Conservation (phyloP, 805 yeast species). For the Lachancea dasiensis region DNA sequence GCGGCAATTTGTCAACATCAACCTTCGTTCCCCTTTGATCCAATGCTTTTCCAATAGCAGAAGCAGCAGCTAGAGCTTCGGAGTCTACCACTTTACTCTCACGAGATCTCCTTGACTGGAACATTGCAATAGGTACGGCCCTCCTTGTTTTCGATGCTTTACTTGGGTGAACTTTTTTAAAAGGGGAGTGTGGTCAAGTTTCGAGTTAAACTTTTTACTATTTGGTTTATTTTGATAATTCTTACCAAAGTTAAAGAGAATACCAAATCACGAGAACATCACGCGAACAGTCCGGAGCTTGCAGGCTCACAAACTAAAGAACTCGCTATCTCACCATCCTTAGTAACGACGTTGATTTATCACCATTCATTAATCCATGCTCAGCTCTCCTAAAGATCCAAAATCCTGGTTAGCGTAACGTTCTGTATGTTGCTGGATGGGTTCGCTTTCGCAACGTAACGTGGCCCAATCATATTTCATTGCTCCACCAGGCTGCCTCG, state of each 20-base stretch:
- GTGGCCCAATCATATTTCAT: no score
- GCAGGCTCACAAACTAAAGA: background rate
- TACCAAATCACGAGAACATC: background rate
- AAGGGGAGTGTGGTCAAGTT: conserved; percentile 1
- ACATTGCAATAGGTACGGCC: conserved; percentile 5
- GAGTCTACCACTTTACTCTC: conserved; percentile 26
- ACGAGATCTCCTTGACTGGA: conserved; percentile 13
- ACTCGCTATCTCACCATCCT: no score
- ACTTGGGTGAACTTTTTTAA: background rate
- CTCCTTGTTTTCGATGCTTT: background rate
- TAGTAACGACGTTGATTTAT: no score
- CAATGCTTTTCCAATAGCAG: conserved; percentile 47
- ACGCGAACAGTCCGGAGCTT: background rate
- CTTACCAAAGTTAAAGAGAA: background rate
- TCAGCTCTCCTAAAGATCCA: no score
- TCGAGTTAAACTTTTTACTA: conserved; percentile 4
- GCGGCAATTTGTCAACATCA: conserved; percentile 23
- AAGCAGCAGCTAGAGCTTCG: conserved; percentile 60
- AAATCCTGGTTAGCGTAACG: no score
- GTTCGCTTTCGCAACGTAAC: no score
- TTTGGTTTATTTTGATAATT: background rate
- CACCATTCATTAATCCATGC: no score
- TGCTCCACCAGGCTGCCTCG: no score
- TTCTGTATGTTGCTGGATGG: no score
- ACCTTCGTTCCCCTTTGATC: conserved; percentile 24